Conservation (phyloP, 2,329 filamentous ascomycete species). For the Colletotrichum sp. region DNA sequence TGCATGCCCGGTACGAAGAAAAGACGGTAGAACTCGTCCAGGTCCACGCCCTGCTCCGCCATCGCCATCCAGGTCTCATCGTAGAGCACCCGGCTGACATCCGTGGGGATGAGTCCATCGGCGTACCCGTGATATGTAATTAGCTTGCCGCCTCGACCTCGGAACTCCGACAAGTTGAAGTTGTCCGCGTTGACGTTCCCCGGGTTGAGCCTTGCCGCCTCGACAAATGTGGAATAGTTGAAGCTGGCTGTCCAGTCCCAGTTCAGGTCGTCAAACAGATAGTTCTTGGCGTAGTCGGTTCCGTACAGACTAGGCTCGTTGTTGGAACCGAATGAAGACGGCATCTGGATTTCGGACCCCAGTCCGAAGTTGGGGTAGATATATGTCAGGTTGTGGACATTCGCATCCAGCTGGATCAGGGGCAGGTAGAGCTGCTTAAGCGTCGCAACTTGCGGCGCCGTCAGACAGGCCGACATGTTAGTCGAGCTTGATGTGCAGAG, state of each 20-base stretch:
- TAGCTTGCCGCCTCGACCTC: conserved; percentile 46
- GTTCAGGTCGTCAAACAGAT: conserved; percentile 41
- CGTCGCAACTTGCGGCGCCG: conserved; percentile 42
- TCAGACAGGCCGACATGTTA: conserved; percentile 41
- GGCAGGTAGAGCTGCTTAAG: conserved; percentile 36
- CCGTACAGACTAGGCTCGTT: conserved; percentile 23
- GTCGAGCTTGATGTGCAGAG: conserved; percentile 37
- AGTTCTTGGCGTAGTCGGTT: conserved; percentile 41
- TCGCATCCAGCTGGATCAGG: conserved; percentile 24
- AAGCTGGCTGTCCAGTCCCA: conserved; percentile 44
- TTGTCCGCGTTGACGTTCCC: conserved; percentile 43
- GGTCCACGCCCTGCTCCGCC: conserved; percentile 27
- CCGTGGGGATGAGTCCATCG: conserved; percentile 46
- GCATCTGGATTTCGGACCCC: conserved; percentile 39
- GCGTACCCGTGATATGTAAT: conserved; percentile 51
- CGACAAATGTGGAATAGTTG: conserved; percentile 26
- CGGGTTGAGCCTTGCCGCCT: conserved; percentile 32
- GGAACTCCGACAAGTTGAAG: conserved; percentile 43
- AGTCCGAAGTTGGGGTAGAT: conserved; percentile 51
- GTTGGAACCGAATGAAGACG: conserved; percentile 31
- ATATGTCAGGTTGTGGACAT: conserved; percentile 27
- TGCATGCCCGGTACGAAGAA: conserved; percentile 57
- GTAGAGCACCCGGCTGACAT: conserved; percentile 54
- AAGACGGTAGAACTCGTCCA: conserved; percentile 50
- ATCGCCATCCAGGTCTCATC: conserved; percentile 49